These are phyloP conservation scores for Coccomyxa subellipsoidea DNA, from an alignment of 163 green algal species.

Conservation along the genomic window DNA sequence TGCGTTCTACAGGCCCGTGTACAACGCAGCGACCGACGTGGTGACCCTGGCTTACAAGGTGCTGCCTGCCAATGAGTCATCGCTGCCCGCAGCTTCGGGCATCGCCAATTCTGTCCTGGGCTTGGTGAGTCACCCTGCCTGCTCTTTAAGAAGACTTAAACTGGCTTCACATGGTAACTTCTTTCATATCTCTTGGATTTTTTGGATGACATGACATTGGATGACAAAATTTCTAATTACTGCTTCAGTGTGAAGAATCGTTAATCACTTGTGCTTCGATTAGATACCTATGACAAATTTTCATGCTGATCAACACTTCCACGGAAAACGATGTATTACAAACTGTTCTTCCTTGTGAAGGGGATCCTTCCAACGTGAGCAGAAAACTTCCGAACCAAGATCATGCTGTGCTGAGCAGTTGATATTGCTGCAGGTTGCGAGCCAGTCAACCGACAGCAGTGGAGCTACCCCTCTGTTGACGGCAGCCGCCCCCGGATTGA, in stretches of 20 bases:
- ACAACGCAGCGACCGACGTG: not conserved
- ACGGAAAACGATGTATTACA: too few species aligned
- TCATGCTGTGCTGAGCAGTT: not conserved
- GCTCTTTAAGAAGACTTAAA: not conserved
- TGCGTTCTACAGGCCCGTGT: not conserved
- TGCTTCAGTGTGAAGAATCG: too few species aligned
- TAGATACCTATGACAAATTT: too few species aligned
- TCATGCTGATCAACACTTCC: too few species aligned
- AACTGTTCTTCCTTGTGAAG: too few species aligned
- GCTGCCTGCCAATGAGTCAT: not conserved
- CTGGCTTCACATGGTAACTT: too few species aligned
- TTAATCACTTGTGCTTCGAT: too few species aligned
- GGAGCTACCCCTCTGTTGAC: not conserved
- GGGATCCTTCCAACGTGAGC: too few species aligned
- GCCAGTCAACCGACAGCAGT: not conserved
- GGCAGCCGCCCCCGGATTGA: not conserved
- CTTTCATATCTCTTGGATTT: too few species aligned
- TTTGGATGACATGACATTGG: too few species aligned
- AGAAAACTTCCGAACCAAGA: too few species aligned
- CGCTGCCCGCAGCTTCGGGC: not conserved
- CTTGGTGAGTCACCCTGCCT: not conserved
- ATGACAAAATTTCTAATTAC: too few species aligned
- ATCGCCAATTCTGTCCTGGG: not conserved
- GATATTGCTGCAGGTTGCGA: not conserved
- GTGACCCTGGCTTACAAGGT: not conserved